Conservation (phyloP, 306 rosid species). For the Boehmeria nivea region DNA sequence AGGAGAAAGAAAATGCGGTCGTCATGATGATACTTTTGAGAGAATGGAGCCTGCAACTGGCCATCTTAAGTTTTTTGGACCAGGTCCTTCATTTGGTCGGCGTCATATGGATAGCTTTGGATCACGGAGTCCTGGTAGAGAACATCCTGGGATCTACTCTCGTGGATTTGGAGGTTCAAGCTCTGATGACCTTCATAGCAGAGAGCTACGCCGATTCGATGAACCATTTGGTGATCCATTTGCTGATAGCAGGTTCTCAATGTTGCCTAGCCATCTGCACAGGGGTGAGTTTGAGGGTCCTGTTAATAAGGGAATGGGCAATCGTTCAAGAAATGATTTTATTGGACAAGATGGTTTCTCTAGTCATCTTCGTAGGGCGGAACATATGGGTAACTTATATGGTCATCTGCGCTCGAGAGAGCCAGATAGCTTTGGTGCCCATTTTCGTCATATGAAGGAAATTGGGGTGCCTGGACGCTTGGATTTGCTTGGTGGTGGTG, state of each 20-base stretch:
- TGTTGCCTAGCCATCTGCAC: conserved; percentile 50
- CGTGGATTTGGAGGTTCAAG: conserved; percentile 50
- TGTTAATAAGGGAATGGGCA: conserved; percentile 60
- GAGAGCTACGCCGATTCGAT: conserved; percentile 58
- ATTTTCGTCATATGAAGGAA: too few species aligned
- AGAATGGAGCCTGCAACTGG: conserved; percentile 38
- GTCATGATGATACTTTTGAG: conserved; percentile 40
- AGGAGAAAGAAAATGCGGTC: conserved; percentile 42
- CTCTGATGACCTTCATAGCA: conserved; percentile 68
- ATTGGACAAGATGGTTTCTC: conserved; percentile 52
- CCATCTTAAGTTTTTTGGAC: conserved; percentile 53
- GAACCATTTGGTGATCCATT: conserved; percentile 47
- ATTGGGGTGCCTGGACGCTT: too few species aligned
- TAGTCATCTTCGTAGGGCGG: conserved; percentile 50
- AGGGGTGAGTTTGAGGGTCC: conserved; percentile 75
- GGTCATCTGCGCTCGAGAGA: conserved; percentile 59
- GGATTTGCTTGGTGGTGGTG: conserved; percentile 56
- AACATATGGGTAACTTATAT: conserved; percentile 58
- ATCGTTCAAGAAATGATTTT: conserved; percentile 55
- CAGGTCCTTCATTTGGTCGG: conserved; percentile 47
- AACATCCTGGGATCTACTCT: conserved; percentile 46
- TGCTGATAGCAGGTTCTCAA: conserved; percentile 60
- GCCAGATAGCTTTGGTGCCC: conserved; percentile 59
- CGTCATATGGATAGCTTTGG: conserved; percentile 52
- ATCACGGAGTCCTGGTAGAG: conserved; percentile 64